Base-by-base conservation (phyloP, 495 filamentous ascomycete species). In the Penicillium cinerascens region DNA sequence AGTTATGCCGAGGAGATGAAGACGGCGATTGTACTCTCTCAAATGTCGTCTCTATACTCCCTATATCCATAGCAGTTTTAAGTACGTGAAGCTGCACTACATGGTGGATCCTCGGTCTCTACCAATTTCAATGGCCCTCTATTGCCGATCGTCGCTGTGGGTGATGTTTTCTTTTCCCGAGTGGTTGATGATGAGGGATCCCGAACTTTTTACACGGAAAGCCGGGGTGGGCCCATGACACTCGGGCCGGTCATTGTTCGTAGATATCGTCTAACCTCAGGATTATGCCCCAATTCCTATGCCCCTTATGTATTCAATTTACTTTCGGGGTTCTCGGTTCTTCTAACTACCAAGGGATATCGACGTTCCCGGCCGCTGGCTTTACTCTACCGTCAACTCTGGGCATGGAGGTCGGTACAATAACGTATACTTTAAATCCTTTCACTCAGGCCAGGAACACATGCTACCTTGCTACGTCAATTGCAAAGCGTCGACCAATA, bases 221-320 rank as follows among this genome's bases (percentile, higher is more conserved):
- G 49, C 54, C 49, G 54, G 49, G 54, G 36, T 27, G 51, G 51
- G 27, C 17, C 39, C 44, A 26, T 40, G 26, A 33, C 25, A 57
- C 39, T 52, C 54, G 54, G 49, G 23, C 54, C 54, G 52, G 39
- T 29, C 15, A 16, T 37, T 6, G n/a, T n/a, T 10, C 16, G 16
- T 20, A 6, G 18, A 23, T 11, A n/a, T 37, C 22, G 16, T 20
- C 42, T n/a, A 45, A 8, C 3, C 6, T 4, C 4, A 16, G 4
- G 15, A 35, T 27, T 11, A 23, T 39, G 22, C 21, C 29, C 29
- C 13, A 33, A 33, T 10, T 33, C 3, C 29, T 2, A 1, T 29
- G 9, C 9, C 29, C 1, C 9, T 13, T 8, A 8, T 9, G 7
- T 4, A 10, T 15, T 33, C 29, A 13, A 33, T 13, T 33, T 33